phyloP scores from a whole-genome alignment of 192 early-diverging fungal species.

The Coemansia umbellata region DNA sequence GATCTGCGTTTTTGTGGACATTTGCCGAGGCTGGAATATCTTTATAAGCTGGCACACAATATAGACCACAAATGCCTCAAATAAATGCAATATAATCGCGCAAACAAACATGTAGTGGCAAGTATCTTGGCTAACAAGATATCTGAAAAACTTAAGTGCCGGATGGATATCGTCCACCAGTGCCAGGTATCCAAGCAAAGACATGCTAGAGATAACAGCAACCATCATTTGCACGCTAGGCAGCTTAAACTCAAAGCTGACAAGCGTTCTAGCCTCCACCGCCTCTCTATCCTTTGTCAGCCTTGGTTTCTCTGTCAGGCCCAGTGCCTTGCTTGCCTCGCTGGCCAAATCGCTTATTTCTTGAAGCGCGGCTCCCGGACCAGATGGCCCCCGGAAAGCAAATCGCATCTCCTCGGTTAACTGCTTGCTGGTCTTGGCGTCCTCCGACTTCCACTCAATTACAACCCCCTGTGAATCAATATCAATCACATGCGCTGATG shows the following conservation, averaged over 20 bases:
- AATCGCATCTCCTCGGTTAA: slow-evolving; percentile 40
- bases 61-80: slow-evolving; percentile 18
- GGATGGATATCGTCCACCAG: slow-evolving; percentile 11
- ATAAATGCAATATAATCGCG: slow-evolving; percentile 3
- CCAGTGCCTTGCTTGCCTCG: slow-evolving; percentile 21
- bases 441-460: slow-evolving; percentile 21
- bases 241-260: slow-evolving; percentile 19
- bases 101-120: slow-evolving; percentile 26
- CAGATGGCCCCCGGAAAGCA: slow-evolving; percentile 21
- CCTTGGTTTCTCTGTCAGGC: slow-evolving; percentile 2
- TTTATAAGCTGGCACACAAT: slow-evolving; percentile 39
- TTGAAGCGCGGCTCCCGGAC: slow-evolving; percentile 13
- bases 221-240: slow-evolving; percentile 11
- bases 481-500: slow-evolving; percentile 7
- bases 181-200: slow-evolving; percentile 9
- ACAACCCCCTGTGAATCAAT: slow-evolving; percentile 27
- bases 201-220: slow-evolving; percentile 1
- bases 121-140: slow-evolving; percentile 7
- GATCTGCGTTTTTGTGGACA: slow-evolving; percentile 23
- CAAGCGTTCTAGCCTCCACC: slow-evolving; percentile 13
- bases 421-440: not conserved
- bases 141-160: slow-evolving; percentile 5
- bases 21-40: slow-evolving; percentile 42
- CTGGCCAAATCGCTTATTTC: slow-evolving; percentile 32
- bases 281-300: slow-evolving; percentile 14